A percentile compares a stretch with the other conserved stretches of the same genome.
Evolutionary conservation across 129 eudicot species (phyloP).

Genomic region (Chrysanthemum seticuspe): DNA sequence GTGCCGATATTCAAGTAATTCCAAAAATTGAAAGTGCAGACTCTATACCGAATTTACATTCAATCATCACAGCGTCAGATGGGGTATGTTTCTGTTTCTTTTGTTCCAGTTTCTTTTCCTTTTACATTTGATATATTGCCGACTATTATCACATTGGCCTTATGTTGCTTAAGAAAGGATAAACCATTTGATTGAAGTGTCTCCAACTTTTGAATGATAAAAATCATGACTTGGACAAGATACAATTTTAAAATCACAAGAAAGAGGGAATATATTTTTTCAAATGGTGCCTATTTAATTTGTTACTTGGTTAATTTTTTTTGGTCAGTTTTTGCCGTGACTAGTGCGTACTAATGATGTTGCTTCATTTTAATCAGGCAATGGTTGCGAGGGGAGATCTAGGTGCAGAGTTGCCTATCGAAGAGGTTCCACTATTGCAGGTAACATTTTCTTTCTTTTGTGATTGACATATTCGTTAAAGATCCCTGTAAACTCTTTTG

Average conservation of each 20-base stretch:
- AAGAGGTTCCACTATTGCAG: constrained; percentile 98
- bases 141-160: constrained; percentile 1
- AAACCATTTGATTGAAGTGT: background rate
- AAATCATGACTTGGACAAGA: constrained; percentile 6
- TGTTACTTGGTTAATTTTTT: background rate
- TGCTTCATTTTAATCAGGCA: constrained; percentile 49
- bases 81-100: constrained; percentile 51
- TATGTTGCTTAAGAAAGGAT: background rate
- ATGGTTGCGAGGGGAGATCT: constrained; percentile 99
- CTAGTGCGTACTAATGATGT: background rate
- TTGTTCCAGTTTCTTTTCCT: background rate
- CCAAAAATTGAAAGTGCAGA: constrained; percentile 98
- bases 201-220: background rate
- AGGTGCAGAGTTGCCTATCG: constrained; percentile 97
- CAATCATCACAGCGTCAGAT: constrained; percentile 94
- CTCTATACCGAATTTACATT: constrained; percentile 86
- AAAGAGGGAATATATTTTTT: constrained; percentile 9
- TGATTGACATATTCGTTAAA: background rate
- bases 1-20: constrained; percentile 89
- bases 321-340: background rate
- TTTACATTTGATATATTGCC: constrained; percentile 3
- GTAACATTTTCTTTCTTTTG: constrained; percentile 31
- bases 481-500: background rate
- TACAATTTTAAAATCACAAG: background rate
- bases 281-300: background rate